Percentiles rank a stretch among this genome's conserved stretches.
These are phyloP conservation scores for Pythium apleroticum DNA, from an alignment of 352 stramenopile species.

Conservation along the genomic window DNA sequence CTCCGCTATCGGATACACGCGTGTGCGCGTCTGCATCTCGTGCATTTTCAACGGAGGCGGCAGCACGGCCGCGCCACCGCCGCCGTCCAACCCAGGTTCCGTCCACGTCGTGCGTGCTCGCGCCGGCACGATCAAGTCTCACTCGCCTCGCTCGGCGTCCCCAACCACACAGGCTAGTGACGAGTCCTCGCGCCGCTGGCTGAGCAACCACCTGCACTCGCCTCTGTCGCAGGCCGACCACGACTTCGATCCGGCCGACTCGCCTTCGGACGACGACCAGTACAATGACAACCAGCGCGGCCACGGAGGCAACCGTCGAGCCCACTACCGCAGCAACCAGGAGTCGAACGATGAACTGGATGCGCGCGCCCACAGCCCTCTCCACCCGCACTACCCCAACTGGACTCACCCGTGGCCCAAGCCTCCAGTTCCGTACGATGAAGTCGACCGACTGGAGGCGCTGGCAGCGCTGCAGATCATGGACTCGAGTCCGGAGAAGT, in stretches of 20 bases:
- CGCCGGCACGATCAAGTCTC: slow-evolving; percentile 14
- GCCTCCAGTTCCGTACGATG: slow-evolving; percentile 53
- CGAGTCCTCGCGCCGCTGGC: slow-evolving; percentile 46
- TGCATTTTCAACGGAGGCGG: slow-evolving; percentile 59
- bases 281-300: slow-evolving; percentile 29
- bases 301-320: slow-evolving; percentile 13
- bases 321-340: slow-evolving; percentile 27
- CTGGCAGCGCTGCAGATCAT: slow-evolving; percentile 58
- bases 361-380: slow-evolving; percentile 21
- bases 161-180: slow-evolving; percentile 33
- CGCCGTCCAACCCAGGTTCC: not conserved
- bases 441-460: slow-evolving; percentile 50
- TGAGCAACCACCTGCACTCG: slow-evolving; percentile 67
- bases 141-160: slow-evolving; percentile 26
- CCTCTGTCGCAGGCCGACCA: slow-evolving; percentile 46
- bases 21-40: slow-evolving; percentile 78
- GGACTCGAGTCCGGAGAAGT: slow-evolving; percentile 56
- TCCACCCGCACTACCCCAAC: slow-evolving; percentile 22
- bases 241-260: slow-evolving; percentile 36
- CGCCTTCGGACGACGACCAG: slow-evolving; percentile 21
- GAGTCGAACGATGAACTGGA: slow-evolving; percentile 30
- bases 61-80: slow-evolving; percentile 20
- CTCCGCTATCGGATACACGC: slow-evolving; percentile 48
- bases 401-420: slow-evolving; percentile 77
- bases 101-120: not conserved